Conservation (phyloP, 257 asterid genomes). For the Solanum chilense region DNA sequence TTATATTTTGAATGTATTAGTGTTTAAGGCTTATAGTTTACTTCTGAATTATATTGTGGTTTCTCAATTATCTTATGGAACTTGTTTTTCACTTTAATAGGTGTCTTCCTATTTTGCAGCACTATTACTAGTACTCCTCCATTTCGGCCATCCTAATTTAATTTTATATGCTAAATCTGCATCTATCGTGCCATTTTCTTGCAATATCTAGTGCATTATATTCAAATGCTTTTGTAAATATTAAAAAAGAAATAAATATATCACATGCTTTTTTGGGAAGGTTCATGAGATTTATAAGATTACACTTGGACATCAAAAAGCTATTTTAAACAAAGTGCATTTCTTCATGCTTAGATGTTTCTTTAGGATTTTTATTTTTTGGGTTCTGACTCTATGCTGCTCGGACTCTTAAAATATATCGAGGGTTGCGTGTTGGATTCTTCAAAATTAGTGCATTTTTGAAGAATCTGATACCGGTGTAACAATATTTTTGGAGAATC, state of each 20-base stretch:
- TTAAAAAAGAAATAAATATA: background rate
- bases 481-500: background rate
- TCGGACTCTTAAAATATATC: background rate
- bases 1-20: background rate
- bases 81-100: background rate
- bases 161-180: background rate
- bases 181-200: background rate
- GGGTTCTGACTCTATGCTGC: background rate
- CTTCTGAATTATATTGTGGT: background rate
- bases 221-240: background rate
- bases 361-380: background rate
- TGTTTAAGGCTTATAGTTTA: background rate
- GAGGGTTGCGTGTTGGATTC: background rate
- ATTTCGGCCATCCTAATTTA: background rate
- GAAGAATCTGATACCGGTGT: background rate
- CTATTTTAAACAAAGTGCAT: background rate
- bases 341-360: background rate
- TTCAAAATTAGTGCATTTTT: background rate
- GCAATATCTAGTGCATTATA: background rate
- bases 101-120: background rate
- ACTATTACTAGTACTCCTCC: background rate
- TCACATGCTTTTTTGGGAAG: background rate
- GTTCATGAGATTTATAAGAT: background rate
- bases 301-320: background rate
- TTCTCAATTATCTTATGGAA: background rate